Evolutionary conservation across 2,329 filamentous ascomycete genomes (phyloP), one percentile per base, ranked within the genome.

Genomic region (Chrysoporthe puriensis): DNA sequence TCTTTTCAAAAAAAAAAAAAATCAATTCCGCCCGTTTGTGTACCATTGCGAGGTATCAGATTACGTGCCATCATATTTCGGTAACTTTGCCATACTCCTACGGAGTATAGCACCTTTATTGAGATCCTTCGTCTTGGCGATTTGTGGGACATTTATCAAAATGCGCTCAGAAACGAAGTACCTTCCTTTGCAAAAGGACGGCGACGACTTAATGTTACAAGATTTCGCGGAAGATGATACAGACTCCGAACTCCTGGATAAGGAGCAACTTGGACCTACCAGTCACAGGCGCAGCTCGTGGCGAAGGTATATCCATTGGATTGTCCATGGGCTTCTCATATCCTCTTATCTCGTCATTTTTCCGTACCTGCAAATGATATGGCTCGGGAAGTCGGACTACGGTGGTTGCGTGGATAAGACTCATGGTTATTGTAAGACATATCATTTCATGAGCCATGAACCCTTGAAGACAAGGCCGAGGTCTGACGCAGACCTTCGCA

Each of bases 401-500:
- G 6, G 48, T n/a, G n/a, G 21, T n/a, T 52, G 48, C 48, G 48
- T 52, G 48, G 48, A 32, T 26, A 52, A 52, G 21, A 52, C 48
- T 52, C 48, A 52, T 52, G n/a, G 18, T 26, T 52, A 52, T 26
- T 26, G 48, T 52, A 52, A n/a, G n/a, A n/a, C n/a, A n/a, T 26
- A n/a, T n/a, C 21, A 26, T 18, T 26, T 9, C 48, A 21, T 32
- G 21, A 52, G n/a, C 6, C 9, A 26, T 52, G 48, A n/a, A 3
- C 48, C 2, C n/a, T 7, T 52, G 48, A 32, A 2, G 21, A 52
- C 48, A 32, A 52, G 21, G 14, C n/a, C 48, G 14, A 52, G 4
- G 8, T 4, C 48, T 52, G 48, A 52, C 48, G n/a, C n/a, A 26
- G 21, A 52, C 48, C 9, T 52, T 21, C 5, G 5, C n/a, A 71